phyloP scores from a whole-genome alignment of 2,329 filamentous ascomycete genomes.

The Mollisia scopiformis region DNA sequence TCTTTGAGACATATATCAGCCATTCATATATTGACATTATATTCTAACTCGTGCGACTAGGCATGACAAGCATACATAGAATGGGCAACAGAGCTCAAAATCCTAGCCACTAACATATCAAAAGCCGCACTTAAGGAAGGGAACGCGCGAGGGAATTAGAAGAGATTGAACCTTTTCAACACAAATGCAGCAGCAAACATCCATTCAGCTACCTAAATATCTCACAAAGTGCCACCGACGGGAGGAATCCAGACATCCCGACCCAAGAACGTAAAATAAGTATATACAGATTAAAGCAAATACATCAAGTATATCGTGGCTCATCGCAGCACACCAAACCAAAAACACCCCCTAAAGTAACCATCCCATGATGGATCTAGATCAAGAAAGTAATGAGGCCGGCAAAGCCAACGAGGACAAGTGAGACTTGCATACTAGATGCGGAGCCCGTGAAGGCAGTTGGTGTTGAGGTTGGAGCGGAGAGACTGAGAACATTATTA shows the following conservation, averaged over 20 bases:
- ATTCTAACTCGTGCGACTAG: too few species aligned
- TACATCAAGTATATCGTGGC: conserved; percentile 3
- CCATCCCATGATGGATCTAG: not conserved
- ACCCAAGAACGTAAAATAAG: not conserved
- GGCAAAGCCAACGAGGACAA: not conserved
- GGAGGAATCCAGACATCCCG: not conserved
- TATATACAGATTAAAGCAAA: conserved; percentile 5
- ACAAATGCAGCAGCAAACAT: not conserved
- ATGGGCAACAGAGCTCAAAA: too few species aligned
- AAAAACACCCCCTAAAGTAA: not conserved
- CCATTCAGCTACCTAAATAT: not conserved
- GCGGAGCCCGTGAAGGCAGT: conserved; percentile 1
- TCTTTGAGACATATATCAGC: too few species aligned
- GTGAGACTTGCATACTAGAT: not conserved
- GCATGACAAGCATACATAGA: too few species aligned
- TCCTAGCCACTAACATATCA: too few species aligned
- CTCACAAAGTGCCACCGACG: not conserved
- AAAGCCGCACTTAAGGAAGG: too few species aligned
- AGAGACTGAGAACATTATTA: not conserved
- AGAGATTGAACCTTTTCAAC: too few species aligned
- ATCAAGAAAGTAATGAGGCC: conserved; percentile 2
- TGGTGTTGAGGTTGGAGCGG: not conserved
- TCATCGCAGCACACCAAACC: not conserved
- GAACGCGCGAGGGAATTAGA: too few species aligned
- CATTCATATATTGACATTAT: too few species aligned